Percentiles rank a stretch among this genome's conserved stretches.
Evolutionary conservation across 2,329 filamentous ascomycete species (phyloP).

Genomic region (Aspergillus chevalieri): DNA sequence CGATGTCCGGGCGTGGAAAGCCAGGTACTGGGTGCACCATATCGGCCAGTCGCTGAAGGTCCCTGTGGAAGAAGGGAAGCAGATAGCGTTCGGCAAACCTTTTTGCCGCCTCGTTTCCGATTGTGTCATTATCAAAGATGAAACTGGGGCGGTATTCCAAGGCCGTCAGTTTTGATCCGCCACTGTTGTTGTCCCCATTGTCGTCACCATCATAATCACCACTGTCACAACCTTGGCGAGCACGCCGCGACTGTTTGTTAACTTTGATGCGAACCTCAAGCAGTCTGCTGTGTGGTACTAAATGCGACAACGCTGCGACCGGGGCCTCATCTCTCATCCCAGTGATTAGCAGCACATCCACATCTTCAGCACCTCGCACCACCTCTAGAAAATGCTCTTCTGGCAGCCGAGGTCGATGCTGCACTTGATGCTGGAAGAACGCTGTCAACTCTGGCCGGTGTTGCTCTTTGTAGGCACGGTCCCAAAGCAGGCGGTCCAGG

Average conservation of each 20-base stretch:
- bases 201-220: not conserved
- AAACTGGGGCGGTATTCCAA: conserved; percentile 39
- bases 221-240: conserved; percentile 2
- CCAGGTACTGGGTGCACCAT: conserved; percentile 48
- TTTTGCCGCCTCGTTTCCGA: conserved; percentile 34
- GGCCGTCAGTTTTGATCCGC: conserved; percentile 12
- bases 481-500: conserved; percentile 41
- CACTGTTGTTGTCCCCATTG: conserved; percentile 9
- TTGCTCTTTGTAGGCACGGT: conserved; percentile 58
- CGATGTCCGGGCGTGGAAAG: conserved; percentile 48
- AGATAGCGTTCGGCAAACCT: conserved; percentile 41
- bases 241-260: conserved; percentile 29
- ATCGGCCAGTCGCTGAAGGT: conserved; percentile 41
- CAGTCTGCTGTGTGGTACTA: conserved; percentile 49
- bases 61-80: conserved; percentile 42
- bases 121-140: conserved; percentile 48
- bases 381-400: conserved; percentile 48
- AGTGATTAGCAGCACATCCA: conserved; percentile 56
- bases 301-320: conserved; percentile 47
- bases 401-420: conserved; percentile 40
- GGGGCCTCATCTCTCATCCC: conserved; percentile 59
- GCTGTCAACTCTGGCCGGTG: conserved; percentile 49
- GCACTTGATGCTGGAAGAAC: conserved; percentile 47
- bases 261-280: conserved; percentile 50
- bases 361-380: conserved; percentile 36